Conservation (phyloP, 169 alveolate species). For the Plasmodium billcollinsi region DNA sequence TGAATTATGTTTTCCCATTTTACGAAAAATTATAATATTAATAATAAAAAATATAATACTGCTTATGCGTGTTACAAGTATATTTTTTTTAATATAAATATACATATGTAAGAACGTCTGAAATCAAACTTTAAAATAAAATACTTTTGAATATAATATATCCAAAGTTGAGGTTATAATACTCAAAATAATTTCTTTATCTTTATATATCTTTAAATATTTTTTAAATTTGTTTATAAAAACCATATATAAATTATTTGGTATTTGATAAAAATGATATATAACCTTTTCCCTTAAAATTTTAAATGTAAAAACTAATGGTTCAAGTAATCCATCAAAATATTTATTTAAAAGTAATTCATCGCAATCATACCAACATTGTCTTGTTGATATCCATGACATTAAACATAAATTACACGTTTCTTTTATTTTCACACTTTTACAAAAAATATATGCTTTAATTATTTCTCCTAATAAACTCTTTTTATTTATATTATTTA, state of each 20-base stretch:
- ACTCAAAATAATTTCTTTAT: conserved; percentile 25
- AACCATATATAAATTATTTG: conserved; percentile 12
- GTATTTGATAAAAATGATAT: conserved; percentile 36
- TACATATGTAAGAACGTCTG: no score
- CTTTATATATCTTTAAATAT: conserved; percentile 15
- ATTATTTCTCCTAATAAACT: conserved; percentile 27
- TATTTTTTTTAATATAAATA: no score
- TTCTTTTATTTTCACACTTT: conserved; percentile 13
- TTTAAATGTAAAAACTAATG: conserved; percentile 15
- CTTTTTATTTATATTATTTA: neutral
- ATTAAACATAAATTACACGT: conserved; percentile 31
- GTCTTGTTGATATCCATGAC: conserved; percentile 29
- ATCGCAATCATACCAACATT: conserved; percentile 35
- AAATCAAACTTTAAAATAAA: no score
- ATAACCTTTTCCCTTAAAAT: conserved; percentile 27
- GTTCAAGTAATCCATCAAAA: conserved; percentile 29
- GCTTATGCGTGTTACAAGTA: no score
- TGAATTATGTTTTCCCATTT: no score
- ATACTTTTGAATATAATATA: conserved; percentile 19
- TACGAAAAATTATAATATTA: no score
- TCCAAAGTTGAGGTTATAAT: conserved; percentile 24
- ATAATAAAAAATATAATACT: no score
- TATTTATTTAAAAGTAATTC: conserved; percentile 17
- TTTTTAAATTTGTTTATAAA: conserved; percentile 26
- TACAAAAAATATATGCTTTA: conserved; percentile 31